Percentiles rank a stretch among this genome's conserved stretches.
phyloP scores from a whole-genome alignment of 371 early-diverging fungal species.

The Lichtheimia corymbifera region DNA sequence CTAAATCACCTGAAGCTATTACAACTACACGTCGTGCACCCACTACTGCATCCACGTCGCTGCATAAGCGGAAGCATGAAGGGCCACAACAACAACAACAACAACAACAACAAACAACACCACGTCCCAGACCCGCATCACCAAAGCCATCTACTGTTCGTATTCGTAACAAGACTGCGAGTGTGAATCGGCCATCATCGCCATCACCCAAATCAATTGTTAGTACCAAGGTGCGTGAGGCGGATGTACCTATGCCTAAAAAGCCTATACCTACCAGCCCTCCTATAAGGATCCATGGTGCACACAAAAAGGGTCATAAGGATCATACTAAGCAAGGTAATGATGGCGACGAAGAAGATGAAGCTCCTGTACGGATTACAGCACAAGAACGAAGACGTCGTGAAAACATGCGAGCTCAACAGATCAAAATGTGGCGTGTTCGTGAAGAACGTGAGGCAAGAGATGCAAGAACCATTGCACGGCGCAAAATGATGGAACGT shows the following conservation, averaged over 20 bases:
- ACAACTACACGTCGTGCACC: constrained; percentile 1
- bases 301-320: no score
- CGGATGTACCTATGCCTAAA: constrained; percentile 13
- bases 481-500: constrained; percentile 25
- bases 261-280: not conserved
- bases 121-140: not conserved
- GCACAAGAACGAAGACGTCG: constrained; percentile 35
- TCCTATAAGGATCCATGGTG: no score
- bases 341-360: constrained; percentile 27
- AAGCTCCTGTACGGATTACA: constrained; percentile 29
- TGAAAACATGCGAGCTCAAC: constrained; percentile 39
- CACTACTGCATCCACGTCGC: not conserved
- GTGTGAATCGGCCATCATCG: not conserved
- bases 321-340: not conserved
- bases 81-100: no score
- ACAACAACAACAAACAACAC: no score
- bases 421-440: constrained; percentile 46
- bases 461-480: constrained; percentile 26
- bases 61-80: not conserved
- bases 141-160: not conserved
- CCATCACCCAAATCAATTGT: not conserved
- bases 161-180: not conserved
- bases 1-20: not conserved
- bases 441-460: constrained; percentile 48
- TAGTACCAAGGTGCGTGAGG: constrained; percentile 11